Evolutionary conservation across 2,329 filamentous ascomycete species (phyloP).

Genomic region (Botryotinia convoluta): DNA sequence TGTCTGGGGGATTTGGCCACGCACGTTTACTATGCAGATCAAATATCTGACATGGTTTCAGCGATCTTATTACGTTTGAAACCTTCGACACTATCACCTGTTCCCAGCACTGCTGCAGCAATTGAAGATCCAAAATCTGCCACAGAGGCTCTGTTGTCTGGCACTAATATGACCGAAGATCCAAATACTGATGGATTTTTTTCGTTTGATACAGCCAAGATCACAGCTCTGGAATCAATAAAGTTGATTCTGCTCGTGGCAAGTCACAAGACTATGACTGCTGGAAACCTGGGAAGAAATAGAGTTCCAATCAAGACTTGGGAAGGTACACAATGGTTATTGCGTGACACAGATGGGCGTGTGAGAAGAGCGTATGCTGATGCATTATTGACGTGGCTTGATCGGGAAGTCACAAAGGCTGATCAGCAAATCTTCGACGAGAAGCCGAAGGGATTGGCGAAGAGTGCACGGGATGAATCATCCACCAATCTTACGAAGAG

Average conservation of each 20-base stretch:
- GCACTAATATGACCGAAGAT: slow-evolving; percentile 51
- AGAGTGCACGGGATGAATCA: slow-evolving; percentile 34
- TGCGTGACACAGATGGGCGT: slow-evolving; percentile 73
- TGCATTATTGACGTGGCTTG: slow-evolving; percentile 79
- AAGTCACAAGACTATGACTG: slow-evolving; percentile 61
- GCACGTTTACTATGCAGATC: slow-evolving; percentile 95
- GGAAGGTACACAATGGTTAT: slow-evolving; percentile 94
- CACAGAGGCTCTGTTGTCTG: slow-evolving; percentile 46
- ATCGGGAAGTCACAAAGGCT: slow-evolving; percentile 67
- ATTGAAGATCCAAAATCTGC: slow-evolving; percentile 46
- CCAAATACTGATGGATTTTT: slow-evolving; percentile 57
- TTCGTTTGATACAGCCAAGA: slow-evolving; percentile 59
- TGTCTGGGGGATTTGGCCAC: slow-evolving; percentile 91
- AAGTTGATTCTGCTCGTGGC: slow-evolving; percentile 81
- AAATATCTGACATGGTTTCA: slow-evolving; percentile 90
- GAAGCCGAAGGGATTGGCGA: slow-evolving; percentile 44
- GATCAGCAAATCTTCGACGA: slow-evolving; percentile 64
- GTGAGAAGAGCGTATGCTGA: slow-evolving; percentile 86
- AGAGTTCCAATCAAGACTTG: slow-evolving; percentile 78
- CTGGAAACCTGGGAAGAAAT: slow-evolving; percentile 67
- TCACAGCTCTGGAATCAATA: slow-evolving; percentile 71
- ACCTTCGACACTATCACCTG: slow-evolving; percentile 51
- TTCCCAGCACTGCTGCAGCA: slow-evolving; percentile 45
- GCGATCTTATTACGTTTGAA: slow-evolving; percentile 77
- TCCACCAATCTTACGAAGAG: slow-evolving; percentile 45